These are phyloP conservation scores for Setaria italica DNA, from an alignment of 202 grass and related monocot genomes.

Conservation along the genomic window DNA sequence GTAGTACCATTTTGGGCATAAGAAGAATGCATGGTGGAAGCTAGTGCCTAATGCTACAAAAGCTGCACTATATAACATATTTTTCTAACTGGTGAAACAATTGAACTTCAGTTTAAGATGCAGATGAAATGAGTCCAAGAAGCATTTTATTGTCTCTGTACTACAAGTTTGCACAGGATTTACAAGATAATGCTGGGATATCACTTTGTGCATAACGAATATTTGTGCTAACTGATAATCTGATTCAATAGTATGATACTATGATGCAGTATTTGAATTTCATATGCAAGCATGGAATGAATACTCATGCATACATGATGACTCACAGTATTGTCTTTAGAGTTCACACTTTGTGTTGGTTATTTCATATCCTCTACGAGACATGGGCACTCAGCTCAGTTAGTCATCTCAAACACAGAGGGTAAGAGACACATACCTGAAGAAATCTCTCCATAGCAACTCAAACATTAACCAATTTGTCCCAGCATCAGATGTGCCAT, in stretches of 20 bases:
- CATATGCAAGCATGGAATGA: not conserved
- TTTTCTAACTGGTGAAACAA: conserved; percentile 24
- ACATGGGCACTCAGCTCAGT: not conserved
- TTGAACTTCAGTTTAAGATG: not conserved
- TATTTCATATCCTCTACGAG: not conserved
- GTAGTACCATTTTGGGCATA: not conserved
- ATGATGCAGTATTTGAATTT: not conserved
- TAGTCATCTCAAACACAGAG: not conserved
- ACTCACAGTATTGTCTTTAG: not conserved
- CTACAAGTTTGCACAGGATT: too few relatives aligned
- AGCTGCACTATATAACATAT: not conserved
- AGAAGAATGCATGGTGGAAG: not conserved
- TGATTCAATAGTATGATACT: not conserved
- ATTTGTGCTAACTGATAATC: not conserved
- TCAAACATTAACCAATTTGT: conserved; percentile 98
- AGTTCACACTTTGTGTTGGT: not conserved
- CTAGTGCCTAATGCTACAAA: not conserved
- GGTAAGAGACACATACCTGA: conserved; percentile 64
- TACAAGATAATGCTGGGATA: not conserved
- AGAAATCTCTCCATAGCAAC: conserved; percentile 98
- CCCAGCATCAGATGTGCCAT: conserved; percentile 62
- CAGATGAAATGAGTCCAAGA: not conserved
- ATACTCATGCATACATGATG: not conserved
- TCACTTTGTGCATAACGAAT: not conserved
- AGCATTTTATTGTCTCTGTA: not conserved